Evolutionary conservation across 352 stramenopile genomes (phyloP).

Genomic region (Pythium sp.): DNA sequence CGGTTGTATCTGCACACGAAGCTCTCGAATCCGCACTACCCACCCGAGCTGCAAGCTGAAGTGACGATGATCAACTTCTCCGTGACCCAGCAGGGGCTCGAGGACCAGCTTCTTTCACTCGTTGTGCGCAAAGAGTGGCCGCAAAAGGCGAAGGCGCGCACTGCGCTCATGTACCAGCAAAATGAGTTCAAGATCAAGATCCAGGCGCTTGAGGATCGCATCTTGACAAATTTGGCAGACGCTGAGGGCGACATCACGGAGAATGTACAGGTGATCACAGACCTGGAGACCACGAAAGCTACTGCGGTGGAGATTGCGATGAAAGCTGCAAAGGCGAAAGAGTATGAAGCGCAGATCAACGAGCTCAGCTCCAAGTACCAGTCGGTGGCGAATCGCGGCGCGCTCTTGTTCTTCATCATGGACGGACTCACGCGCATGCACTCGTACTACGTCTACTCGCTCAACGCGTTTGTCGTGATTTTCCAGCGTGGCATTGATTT

Average conservation of each 20-base stretch:
- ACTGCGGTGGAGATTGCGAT: constrained; percentile 84
- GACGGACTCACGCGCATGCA: constrained; percentile 91
- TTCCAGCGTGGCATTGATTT: constrained; percentile 94
- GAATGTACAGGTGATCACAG: constrained; percentile 95
- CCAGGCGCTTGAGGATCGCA: constrained; percentile 87
- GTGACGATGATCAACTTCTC: constrained; percentile 92
- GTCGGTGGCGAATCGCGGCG: constrained; percentile 87
- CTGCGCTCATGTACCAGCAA: constrained; percentile 83
- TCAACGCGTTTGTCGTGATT: constrained; percentile 94
- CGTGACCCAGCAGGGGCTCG: constrained; percentile 86
- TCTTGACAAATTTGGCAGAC: constrained; percentile 80
- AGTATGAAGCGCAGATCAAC: constrained; percentile 80
- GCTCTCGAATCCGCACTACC: constrained; percentile 91
- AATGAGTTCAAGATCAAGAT: constrained; percentile 90
- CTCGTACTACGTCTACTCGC: constrained; percentile 94
- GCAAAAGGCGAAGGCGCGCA: constrained; percentile 75
- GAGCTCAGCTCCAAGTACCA: constrained; percentile 90
- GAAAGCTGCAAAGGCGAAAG: constrained; percentile 73
- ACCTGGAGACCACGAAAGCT: constrained; percentile 92
- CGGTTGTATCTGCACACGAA: constrained; percentile 91
- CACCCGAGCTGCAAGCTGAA: constrained; percentile 89
- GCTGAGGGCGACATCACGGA: constrained; percentile 90
- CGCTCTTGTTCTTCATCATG: constrained; percentile 96
- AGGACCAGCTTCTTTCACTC: constrained; percentile 87
- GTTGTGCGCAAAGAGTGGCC: constrained; percentile 90